Percentiles rank a stretch among this genome's conserved stretches.
phyloP scores from a whole-genome alignment of 1,139 yeast species.

The Debaryomyces fabryi region DNA sequence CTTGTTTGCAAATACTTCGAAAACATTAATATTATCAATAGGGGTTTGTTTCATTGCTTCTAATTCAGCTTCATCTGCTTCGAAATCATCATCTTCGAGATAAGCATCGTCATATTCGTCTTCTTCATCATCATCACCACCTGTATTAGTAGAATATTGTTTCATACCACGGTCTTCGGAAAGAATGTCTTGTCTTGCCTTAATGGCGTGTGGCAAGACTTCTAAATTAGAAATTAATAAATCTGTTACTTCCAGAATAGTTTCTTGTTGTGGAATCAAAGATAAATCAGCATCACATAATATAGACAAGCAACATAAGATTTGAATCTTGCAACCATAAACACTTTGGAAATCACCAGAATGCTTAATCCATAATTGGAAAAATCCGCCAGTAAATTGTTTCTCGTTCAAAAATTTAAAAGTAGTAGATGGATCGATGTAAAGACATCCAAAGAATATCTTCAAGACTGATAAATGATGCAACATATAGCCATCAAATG shows the following conservation, averaged over 20 bases:
- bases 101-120: conserved; percentile 30
- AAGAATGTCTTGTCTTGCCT: conserved; percentile 46
- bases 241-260: conserved; percentile 43
- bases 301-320: conserved; percentile 43
- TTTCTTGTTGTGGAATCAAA: conserved; percentile 36
- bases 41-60: conserved; percentile 59
- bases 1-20: conserved; percentile 42
- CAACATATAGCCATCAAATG: conserved; percentile 52
- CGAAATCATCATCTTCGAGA: conserved; percentile 43
- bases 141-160: conserved; percentile 24
- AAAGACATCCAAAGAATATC: conserved; percentile 44
- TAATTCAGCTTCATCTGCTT: conserved; percentile 55
- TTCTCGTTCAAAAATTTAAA: conserved; percentile 41
- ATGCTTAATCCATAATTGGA: conserved; percentile 53
- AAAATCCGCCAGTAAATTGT: conserved; percentile 39
- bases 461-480: conserved; percentile 49
- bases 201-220: conserved; percentile 51
- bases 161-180: conserved; percentile 37
- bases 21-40: conserved; percentile 50
- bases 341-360: conserved; percentile 54
- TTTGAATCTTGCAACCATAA: conserved; percentile 58
- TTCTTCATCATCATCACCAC: conserved; percentile 30
- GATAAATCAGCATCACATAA: conserved; percentile 32
- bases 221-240: conserved; percentile 46
- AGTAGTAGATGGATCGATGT: conserved; percentile 43